phyloP scores from a whole-genome alignment of 306 rosid genomes.

The Luffa aegyptiaca region DNA sequence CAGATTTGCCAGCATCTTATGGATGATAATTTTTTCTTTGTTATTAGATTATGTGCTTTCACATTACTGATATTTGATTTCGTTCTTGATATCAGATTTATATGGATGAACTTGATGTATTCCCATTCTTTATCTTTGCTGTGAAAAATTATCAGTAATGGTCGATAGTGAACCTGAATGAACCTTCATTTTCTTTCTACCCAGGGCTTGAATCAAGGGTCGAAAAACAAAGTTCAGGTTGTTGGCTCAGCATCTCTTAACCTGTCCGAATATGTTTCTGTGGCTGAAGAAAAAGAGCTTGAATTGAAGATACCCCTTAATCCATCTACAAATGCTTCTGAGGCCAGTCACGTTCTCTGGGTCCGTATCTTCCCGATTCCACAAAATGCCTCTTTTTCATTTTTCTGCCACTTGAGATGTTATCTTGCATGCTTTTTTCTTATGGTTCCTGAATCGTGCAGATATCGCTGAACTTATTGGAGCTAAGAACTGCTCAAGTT shows the following conservation, averaged over 20 bases:
- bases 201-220: conserved; percentile 74
- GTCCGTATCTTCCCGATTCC: conserved; percentile 28
- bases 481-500: conserved; percentile 65
- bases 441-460: not conserved
- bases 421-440: not conserved
- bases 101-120: not conserved
- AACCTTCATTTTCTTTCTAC: not conserved
- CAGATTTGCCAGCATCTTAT: not conserved
- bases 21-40: not conserved
- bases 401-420: not conserved
- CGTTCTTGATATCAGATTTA: not conserved
- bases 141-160: not conserved
- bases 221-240: conserved; percentile 57
- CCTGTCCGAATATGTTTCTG: conserved; percentile 73
- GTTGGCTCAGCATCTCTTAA: conserved; percentile 76
- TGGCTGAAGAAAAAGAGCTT: conserved; percentile 58
- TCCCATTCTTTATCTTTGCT: not conserved
- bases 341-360: conserved; percentile 47
- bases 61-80: not conserved
- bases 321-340: conserved; percentile 35
- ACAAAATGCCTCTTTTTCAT: not conserved
- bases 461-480: conserved; percentile 81
- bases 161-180: not conserved
- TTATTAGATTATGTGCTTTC: not conserved
- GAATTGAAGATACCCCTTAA: conserved; percentile 61